A percentile compares a stretch with the other conserved stretches of the same genome.
Evolutionary conservation across 2,329 filamentous ascomycete genomes (phyloP).

Genomic region (Chrysoporthe puriensis): DNA sequence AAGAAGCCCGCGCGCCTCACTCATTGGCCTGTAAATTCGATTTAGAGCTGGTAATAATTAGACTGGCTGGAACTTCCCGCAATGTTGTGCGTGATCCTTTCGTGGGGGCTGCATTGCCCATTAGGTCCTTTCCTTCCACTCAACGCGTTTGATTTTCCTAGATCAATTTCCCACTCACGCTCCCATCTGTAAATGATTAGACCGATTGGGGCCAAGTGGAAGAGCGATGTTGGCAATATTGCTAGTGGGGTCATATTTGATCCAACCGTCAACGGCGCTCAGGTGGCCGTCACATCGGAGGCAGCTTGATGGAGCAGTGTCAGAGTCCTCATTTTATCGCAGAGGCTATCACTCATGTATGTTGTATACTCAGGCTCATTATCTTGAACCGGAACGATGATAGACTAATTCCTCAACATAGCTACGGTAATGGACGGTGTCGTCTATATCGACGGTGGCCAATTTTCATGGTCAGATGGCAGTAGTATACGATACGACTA

Average conservation of each 20-base stretch:
- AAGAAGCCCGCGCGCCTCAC: not conserved
- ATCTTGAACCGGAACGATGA: not conserved
- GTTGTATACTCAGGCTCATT: not conserved
- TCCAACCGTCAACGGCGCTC: not conserved
- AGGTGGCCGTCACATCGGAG: not conserved
- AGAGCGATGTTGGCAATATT: not conserved
- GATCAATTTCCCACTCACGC: not conserved
- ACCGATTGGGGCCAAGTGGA: not conserved
- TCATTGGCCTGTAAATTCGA: too few relatives aligned
- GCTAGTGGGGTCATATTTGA: not conserved
- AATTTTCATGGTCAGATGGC: not conserved
- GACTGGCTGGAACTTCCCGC: not conserved
- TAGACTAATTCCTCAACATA: not conserved
- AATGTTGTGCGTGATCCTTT: not conserved
- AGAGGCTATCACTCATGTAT: not conserved
- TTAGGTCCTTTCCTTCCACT: not conserved
- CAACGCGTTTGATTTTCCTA: not conserved
- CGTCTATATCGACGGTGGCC: not conserved
- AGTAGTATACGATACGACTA: not conserved
- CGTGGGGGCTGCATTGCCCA: too few relatives aligned
- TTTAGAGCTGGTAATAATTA: not conserved
- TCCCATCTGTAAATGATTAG: not conserved
- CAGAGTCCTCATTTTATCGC: not conserved
- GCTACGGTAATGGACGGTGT: not conserved
- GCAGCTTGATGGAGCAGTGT: not conserved